A percentile compares a stretch with the other conserved stretches of the same genome.
Evolutionary conservation across 2,329 filamentous ascomycete genomes (phyloP).

Genomic region (Neurospora crassa): DNA sequence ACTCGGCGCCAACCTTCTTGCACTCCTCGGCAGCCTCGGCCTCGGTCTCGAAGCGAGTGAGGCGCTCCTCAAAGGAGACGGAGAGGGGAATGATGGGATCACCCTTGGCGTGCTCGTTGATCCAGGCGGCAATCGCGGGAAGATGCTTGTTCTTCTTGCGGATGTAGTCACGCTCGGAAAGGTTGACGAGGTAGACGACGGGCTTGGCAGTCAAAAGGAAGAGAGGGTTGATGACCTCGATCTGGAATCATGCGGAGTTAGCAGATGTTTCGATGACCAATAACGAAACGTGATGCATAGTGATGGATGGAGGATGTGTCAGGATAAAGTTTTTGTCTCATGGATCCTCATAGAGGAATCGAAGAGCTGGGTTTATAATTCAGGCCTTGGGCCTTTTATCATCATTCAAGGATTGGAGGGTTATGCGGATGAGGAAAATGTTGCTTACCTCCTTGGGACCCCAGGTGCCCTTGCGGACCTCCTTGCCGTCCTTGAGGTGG

Average conservation of each 20-base stretch:
- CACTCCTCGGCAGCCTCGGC: constrained; percentile 73
- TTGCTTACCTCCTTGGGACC: constrained; percentile 80
- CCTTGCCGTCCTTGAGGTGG: constrained; percentile 79
- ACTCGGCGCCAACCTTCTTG: constrained; percentile 80
- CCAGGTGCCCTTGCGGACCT: constrained; percentile 88
- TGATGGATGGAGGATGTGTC: constrained; percentile 31
- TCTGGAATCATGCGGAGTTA: constrained; percentile 42
- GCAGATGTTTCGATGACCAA: constrained; percentile 11
- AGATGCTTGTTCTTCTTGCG: constrained; percentile 99
- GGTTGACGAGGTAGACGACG: constrained; percentile 92
- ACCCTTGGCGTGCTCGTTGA: constrained; percentile 79
- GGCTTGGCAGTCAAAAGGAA: constrained; percentile 94
- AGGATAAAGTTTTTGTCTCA: constrained; percentile 80
- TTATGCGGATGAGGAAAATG: constrained; percentile 13
- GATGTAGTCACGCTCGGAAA: constrained; percentile 94
- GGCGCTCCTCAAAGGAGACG: constrained; percentile 83
- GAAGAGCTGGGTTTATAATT: constrained; percentile 99
- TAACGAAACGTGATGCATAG: constrained; percentile 14
- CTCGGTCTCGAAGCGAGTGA: constrained; percentile 71
- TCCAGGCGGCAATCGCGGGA: constrained; percentile 86
- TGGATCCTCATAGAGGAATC: constrained; percentile 77
- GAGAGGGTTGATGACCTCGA: constrained; percentile 95
- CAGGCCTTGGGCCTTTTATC: constrained; percentile 95
- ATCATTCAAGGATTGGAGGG: constrained; percentile 56
- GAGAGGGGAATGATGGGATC: constrained; percentile 93